These are phyloP conservation scores for Climacium dendroides DNA, from an alignment of 225 moss, liverwort and hornwort species.

Conservation along the genomic window DNA sequence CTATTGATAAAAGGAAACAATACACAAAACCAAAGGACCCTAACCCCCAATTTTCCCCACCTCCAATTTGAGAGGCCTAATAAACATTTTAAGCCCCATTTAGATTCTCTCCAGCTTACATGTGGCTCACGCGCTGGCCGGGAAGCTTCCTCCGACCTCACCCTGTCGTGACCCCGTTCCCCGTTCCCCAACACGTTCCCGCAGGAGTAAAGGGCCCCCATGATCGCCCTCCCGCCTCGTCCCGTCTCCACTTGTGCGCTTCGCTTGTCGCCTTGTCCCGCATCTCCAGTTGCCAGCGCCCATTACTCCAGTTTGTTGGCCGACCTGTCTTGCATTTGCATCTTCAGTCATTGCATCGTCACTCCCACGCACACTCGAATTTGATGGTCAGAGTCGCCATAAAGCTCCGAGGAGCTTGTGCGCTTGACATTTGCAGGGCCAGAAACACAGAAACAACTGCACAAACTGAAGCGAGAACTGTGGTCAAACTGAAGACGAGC, in stretches of 20 bases:
- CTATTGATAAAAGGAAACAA: too few species aligned
- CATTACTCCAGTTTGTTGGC: conserved; percentile 1
- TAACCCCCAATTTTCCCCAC: background rate
- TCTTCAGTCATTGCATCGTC: background rate
- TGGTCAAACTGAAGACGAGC: background rate
- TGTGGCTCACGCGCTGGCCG: background rate
- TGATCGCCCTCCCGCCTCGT: background rate
- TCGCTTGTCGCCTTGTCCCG: background rate
- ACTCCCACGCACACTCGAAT: background rate
- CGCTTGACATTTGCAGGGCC: background rate
- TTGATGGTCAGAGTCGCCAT: background rate
- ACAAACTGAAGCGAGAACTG: too few species aligned
- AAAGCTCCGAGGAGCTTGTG: background rate
- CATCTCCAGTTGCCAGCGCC: background rate
- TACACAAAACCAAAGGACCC: too few species aligned
- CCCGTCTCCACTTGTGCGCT: background rate
- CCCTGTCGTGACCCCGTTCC: background rate
- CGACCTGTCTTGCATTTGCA: background rate
- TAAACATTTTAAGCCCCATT: background rate
- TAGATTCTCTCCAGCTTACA: background rate
- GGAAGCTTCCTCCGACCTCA: background rate
- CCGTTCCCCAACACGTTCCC: background rate
- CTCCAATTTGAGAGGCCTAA: background rate
- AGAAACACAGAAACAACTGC: background rate
- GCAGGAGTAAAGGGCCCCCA: background rate